Conservation (phyloP, 1,284 basidiomycete species). For the Ustilago shanxiensis region DNA sequence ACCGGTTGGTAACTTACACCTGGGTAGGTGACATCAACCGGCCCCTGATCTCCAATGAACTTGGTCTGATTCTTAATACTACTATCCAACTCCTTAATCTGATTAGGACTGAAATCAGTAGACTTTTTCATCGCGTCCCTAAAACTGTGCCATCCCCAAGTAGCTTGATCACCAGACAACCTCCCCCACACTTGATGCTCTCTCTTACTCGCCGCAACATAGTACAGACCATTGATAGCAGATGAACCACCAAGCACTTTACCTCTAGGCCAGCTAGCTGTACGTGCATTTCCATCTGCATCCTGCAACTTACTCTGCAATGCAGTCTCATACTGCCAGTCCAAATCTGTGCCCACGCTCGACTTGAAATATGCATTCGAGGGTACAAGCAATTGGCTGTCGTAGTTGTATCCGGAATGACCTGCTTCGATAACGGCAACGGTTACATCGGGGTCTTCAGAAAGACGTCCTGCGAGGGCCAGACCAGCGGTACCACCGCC, state of each 20-base stretch:
- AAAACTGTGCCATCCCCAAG: conserved; percentile 56
- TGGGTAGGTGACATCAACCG: conserved; percentile 55
- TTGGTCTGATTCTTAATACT: conserved; percentile 43
- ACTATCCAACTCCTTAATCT: conserved; percentile 27
- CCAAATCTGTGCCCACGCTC: conserved; percentile 42
- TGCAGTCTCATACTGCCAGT: conserved; percentile 58
- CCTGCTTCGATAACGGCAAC: conserved; percentile 79
- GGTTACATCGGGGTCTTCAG: conserved; percentile 75
- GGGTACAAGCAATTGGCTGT: conserved; percentile 39
- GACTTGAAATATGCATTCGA: conserved; percentile 49
- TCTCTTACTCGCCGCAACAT: conserved; percentile 64
- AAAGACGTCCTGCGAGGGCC: conserved; percentile 86
- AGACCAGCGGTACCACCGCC: conserved; percentile 94
- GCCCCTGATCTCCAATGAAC: conserved; percentile 51
- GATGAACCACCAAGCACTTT: conserved; percentile 72
- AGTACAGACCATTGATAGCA: conserved; percentile 71
- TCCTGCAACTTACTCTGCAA: conserved; percentile 30
- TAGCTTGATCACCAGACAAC: conserved; percentile 44
- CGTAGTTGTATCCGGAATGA: conserved; percentile 43
- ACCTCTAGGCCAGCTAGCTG: conserved; percentile 69
- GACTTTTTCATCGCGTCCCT: conserved; percentile 56
- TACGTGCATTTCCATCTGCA: conserved; percentile 37
- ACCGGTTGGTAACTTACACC: conserved; percentile 53
- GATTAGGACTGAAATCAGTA: conserved; percentile 42
- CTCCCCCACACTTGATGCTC: conserved; percentile 58